These are phyloP conservation scores for Fraxinus sp. DNA, from an alignment of 305 asterid genomes.

Conservation along the genomic window DNA sequence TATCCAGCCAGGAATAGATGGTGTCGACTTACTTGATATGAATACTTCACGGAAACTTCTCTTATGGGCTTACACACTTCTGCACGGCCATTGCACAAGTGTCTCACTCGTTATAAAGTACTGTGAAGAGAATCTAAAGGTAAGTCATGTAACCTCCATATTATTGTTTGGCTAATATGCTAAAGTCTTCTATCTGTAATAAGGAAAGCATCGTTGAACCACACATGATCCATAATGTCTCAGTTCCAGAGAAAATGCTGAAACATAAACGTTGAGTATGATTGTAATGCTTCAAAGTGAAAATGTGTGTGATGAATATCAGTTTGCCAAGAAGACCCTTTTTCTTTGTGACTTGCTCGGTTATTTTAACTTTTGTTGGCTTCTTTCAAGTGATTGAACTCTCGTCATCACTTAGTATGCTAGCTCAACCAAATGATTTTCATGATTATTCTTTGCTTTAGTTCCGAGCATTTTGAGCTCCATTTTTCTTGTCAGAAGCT, in stretches of 20 bases:
- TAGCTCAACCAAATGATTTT: background rate
- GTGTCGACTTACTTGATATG: conserved; percentile 88
- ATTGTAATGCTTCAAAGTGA: background rate
- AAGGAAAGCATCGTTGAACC: background rate
- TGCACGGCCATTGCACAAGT: conserved; percentile 72
- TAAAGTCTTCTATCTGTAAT: background rate
- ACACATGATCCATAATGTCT: background rate
- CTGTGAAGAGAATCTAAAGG: conserved; percentile 90
- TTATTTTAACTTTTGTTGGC: background rate
- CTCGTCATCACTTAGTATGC: background rate
- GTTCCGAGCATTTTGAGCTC: background rate
- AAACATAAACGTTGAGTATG: background rate
- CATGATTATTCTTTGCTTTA: background rate
- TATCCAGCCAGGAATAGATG: conserved; percentile 91
- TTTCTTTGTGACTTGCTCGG: background rate
- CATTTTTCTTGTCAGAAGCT: background rate
- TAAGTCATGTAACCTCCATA: conserved; percentile 24
- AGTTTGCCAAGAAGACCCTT: background rate
- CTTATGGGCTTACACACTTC: conserved; percentile 88
- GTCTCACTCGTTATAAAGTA: conserved; percentile 74
- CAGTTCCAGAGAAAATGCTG: conserved; percentile 12
- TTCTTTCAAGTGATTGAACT: background rate
- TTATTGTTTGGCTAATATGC: conserved; percentile 2
- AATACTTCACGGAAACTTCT: conserved; percentile 93
- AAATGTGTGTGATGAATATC: background rate